A percentile compares a stretch with the other conserved stretches of the same genome.
Evolutionary conservation across 371 early-diverging fungal genomes (phyloP).

Genomic region (Edhazardia aedis): DNA sequence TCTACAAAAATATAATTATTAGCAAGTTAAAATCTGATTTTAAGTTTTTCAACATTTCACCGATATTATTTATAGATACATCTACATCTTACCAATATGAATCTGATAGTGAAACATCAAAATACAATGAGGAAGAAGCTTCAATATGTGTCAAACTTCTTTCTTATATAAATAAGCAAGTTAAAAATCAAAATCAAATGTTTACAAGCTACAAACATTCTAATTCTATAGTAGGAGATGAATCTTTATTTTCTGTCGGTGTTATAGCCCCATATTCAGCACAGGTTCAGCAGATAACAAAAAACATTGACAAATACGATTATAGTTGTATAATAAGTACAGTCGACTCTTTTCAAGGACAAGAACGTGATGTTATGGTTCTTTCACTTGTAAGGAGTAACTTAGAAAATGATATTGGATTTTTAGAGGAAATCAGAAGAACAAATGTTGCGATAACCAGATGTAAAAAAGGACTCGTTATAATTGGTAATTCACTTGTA

Average conservation of each 20-base stretch:
- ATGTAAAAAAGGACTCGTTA: constrained; percentile 70
- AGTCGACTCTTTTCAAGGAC: constrained; percentile 95
- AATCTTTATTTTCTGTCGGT: background rate
- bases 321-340: constrained; percentile 81
- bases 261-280: background rate
- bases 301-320: background rate
- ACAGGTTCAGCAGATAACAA: too few species aligned
- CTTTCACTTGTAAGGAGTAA: constrained; percentile 77
- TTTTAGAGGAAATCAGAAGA: constrained; percentile 77
- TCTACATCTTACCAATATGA: too few species aligned
- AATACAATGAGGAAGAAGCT: too few species aligned
- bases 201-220: background rate
- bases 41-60: background rate
- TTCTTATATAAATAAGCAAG: background rate
- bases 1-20: background rate
- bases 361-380: constrained; percentile 94
- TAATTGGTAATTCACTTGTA: constrained; percentile 79
- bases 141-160: background rate
- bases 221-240: background rate
- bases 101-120: too few species aligned
- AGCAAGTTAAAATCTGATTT: background rate
- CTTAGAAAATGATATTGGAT: constrained; percentile 95
- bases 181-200: background rate
- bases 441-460: constrained; percentile 88
- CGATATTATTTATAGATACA: too few species aligned